Evolutionary conservation across 345 rosid species (phyloP), one percentile per base, ranked within the genome.

Genomic region (Linum usitatissimum): DNA sequence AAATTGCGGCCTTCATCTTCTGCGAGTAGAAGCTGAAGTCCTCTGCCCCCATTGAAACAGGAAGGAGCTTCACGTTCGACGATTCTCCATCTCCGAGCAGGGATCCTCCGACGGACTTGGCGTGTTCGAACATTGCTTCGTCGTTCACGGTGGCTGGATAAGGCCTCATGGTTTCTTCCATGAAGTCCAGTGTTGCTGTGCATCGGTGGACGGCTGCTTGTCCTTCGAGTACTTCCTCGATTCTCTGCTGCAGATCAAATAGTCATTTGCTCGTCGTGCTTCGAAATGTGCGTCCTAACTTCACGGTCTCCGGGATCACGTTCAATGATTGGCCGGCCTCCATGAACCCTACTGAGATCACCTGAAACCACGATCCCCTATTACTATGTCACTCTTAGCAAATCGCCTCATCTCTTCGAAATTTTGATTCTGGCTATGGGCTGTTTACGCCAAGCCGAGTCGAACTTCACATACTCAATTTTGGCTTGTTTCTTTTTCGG

Each of bases 21-120:
- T 80, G 60, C 9, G 81, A 64, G 63, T 72, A 82, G 77, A 79
- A 85, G 76, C 85, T 67, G 70, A 85, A 85, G 63, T 85, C 91
- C 70, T 85, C 90, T 21, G 85, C 85, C 48, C 9, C 90, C 91
- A 83, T 81, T 0, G 0, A 1, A 75, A 49, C 6, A 6, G 81
- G 76, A 21, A 48, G 0, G 12, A 71, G 67, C 20, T 13, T 64
- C 57, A 85, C 79, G 31, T 73, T 81, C n/a, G 77, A 54, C 14
- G 77, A 34, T 34, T 34, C 38, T 34, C 38, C 28, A 66, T 75
- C 62, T 1, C 86, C 88, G 0, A 85, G 69, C 74, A 83, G 10
- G 61, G 56, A 61, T 55, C 64, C 70, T 18, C 83, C 82, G 19
- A 79, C 78, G 10, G 12, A 59, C 68, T 79, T 85, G 0, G 57